Conservation (phyloP, 2,329 filamentous ascomycete species). For the Penicillium fuscoglaucum region DNA sequence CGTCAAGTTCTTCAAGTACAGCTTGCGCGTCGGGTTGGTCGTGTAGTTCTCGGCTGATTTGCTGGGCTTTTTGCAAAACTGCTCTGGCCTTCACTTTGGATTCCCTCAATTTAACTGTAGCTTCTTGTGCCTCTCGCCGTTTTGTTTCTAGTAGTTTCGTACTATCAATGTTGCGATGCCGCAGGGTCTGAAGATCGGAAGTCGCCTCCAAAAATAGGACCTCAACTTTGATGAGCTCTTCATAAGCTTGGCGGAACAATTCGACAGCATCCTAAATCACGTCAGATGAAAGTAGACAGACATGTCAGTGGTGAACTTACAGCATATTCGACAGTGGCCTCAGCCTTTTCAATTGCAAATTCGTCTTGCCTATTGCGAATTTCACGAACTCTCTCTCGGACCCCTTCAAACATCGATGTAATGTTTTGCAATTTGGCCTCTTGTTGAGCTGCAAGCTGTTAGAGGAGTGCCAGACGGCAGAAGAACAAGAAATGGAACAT, state of each 20-base stretch:
- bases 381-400: constrained; percentile 51
- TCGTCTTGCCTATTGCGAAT: constrained; percentile 59
- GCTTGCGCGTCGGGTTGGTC: constrained; percentile 33
- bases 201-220: constrained; percentile 73
- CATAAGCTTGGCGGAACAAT: constrained; percentile 61
- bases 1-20: constrained; percentile 48
- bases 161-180: constrained; percentile 63
- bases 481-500: constrained; percentile 38
- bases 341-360: constrained; percentile 57
- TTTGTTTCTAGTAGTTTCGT: constrained; percentile 48
- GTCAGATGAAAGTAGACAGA: constrained; percentile 10
- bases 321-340: constrained; percentile 57
- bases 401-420: constrained; percentile 41
- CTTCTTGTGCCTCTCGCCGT: constrained; percentile 42
- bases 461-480: constrained; percentile 18
- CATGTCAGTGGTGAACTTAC: constrained; percentile 37
- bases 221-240: constrained; percentile 67
- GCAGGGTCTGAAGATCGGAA: constrained; percentile 75
- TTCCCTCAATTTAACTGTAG: constrained; percentile 39
- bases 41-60: constrained; percentile 14
- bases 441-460: constrained; percentile 41
- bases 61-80: constrained; percentile 19
- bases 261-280: constrained; percentile 56
- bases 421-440: constrained; percentile 49
- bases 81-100: constrained; percentile 17